Evolutionary conservation across 83 land plant genomes (phyloP).

Genomic region (Diphasiastrum complanatum): DNA sequence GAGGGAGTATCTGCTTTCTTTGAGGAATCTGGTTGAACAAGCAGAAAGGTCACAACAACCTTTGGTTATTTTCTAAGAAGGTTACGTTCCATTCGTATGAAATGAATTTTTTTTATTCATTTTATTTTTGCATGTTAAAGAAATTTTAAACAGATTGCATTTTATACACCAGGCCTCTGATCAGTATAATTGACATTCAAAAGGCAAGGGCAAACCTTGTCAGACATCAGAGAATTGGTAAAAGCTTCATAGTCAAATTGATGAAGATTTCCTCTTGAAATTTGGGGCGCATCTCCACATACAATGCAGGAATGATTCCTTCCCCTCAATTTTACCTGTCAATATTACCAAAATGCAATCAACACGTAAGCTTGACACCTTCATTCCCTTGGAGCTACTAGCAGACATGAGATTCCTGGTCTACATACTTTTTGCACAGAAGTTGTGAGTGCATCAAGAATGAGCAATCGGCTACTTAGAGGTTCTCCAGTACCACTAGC

Average conservation of each 20-base stretch:
- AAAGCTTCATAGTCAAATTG: conserved; percentile 80
- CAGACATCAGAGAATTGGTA: conserved; percentile 66
- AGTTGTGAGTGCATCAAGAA: conserved; percentile 71
- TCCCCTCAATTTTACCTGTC: conserved; percentile 80
- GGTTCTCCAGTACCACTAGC: conserved; percentile 88
- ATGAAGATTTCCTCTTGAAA: conserved; percentile 38
- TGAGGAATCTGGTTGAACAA: conserved; percentile 39
- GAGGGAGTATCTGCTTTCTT: conserved; percentile 42
- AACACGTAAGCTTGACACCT: no score
- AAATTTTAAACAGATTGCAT: no score
- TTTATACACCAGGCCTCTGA: no score
- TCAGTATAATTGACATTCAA: background rate
- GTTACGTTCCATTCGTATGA: background rate
- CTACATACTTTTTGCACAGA: conserved; percentile 62
- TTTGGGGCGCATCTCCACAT: conserved; percentile 63
- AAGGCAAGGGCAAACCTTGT: conserved; percentile 35
- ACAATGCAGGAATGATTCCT: conserved; percentile 55
- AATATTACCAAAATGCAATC: background rate
- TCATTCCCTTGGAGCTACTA: no score
- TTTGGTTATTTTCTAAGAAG: background rate
- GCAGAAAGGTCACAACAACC: background rate
- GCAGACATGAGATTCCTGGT: no score
- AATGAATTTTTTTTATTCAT: background rate
- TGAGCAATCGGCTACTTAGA: conserved; percentile 78
- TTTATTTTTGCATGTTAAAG: background rate